phyloP scores from a whole-genome alignment of 345 rosid species.

The Atalantia buxifolia region DNA sequence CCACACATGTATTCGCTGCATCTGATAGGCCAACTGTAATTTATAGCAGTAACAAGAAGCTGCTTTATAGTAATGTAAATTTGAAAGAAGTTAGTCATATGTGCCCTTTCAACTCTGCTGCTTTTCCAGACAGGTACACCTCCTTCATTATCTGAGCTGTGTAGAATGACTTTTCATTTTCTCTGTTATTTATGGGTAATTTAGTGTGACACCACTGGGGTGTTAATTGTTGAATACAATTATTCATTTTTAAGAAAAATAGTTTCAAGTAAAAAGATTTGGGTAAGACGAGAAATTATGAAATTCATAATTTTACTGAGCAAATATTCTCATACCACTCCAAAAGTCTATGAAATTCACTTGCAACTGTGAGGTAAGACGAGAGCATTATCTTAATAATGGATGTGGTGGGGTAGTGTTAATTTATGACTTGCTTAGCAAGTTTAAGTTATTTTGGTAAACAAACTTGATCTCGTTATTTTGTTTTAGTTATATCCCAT shows the following conservation, averaged over 20 bases:
- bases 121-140: constrained; percentile 87
- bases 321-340: neutral
- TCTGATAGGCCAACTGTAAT: constrained; percentile 96
- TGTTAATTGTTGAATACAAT: neutral
- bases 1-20: constrained; percentile 92
- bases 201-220: neutral
- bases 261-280: neutral
- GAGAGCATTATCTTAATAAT: neutral
- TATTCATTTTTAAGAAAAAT: neutral
- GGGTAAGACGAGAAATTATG: too few relatives aligned
- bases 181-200: neutral
- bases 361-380: neutral
- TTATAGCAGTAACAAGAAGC: constrained; percentile 96
- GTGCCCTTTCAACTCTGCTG: constrained; percentile 95
- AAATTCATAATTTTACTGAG: too few relatives aligned
- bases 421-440: neutral
- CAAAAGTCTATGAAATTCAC: neutral
- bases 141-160: neutral
- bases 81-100: constrained; percentile 94
- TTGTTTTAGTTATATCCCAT: neutral
- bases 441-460: neutral
- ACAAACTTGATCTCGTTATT: neutral
- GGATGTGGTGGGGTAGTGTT: neutral
- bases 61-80: constrained; percentile 93
- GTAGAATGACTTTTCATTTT: neutral